phyloP scores from a whole-genome alignment of 23 red algal genomes.

The Agarophyton chilense region DNA sequence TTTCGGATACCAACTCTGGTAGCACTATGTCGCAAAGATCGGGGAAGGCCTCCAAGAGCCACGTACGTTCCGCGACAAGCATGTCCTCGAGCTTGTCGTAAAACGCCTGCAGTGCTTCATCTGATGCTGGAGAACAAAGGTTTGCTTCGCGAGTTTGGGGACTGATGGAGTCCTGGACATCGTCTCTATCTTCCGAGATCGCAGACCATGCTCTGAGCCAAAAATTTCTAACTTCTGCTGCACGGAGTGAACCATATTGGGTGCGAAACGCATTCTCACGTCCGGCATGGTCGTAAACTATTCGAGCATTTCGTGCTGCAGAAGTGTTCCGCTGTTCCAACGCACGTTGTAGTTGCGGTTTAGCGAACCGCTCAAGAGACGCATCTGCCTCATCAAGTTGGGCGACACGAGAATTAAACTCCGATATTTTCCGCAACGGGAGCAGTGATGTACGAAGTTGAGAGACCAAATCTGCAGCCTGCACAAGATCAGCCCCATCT shows the following conservation, averaged over 20 bases:
- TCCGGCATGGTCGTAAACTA: conserved; percentile 75
- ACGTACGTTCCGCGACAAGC: conserved; percentile 49
- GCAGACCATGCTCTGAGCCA: conserved; percentile 61
- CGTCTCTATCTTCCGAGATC: not conserved
- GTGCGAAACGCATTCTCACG: conserved; percentile 66
- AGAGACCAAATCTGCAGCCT: conserved; percentile 70
- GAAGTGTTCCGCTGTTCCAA: conserved; percentile 40
- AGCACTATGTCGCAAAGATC: conserved; percentile 54
- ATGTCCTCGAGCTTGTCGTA: conserved; percentile 54
- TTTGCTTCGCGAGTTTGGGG: not conserved
- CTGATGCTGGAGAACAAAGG: not conserved
- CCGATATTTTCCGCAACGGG: conserved; percentile 45
- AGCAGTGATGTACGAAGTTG: conserved; percentile 52
- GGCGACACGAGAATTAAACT: conserved; percentile 29
- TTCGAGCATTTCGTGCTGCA: conserved; percentile 54
- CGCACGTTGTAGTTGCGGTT: conserved; percentile 53
- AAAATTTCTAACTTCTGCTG: conserved; percentile 23
- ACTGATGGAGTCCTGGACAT: not conserved
- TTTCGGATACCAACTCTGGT: conserved; percentile 46
- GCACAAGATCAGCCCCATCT: conserved; percentile 67
- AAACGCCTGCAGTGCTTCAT: not conserved
- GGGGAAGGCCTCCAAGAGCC: conserved; percentile 69
- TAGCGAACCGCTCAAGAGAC: conserved; percentile 46
- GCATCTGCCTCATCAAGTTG: conserved; percentile 64
- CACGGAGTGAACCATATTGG: conserved; percentile 56